Evolutionary conservation across 2,329 filamentous ascomycete genomes (phyloP).

Genomic region (Anthostomella pinea): DNA sequence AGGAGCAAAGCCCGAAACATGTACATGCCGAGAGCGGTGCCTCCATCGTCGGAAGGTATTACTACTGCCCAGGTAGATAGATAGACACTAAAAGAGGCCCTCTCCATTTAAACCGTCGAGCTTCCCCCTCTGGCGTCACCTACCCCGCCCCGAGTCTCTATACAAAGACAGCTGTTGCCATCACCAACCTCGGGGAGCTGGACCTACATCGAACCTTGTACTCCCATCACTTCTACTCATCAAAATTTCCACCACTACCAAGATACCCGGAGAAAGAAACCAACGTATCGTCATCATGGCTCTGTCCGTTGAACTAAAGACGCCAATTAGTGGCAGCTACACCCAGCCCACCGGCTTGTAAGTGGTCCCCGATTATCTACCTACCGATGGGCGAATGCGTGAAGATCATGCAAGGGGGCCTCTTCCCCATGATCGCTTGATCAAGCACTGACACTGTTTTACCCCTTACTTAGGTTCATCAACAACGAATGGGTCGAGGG

Average conservation of each 20-base stretch:
- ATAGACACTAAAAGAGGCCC: too few species aligned
- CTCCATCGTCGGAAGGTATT: too few species aligned
- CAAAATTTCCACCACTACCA: not conserved
- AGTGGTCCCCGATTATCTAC: conserved; percentile 36
- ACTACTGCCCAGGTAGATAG: too few species aligned
- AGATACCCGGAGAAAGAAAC: not conserved
- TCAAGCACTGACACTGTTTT: conserved; percentile 17
- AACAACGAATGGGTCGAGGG: conserved; percentile 87
- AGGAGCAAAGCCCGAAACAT: too few species aligned
- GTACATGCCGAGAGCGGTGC: too few species aligned
- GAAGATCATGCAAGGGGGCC: too few species aligned
- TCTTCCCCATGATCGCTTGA: not conserved
- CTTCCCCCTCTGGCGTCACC: conserved; percentile 3
- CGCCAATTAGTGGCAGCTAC: conserved; percentile 60
- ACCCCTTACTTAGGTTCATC: conserved; percentile 66
- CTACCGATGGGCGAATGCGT: too few species aligned
- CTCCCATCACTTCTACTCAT: not conserved
- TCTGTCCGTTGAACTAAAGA: conserved; percentile 62
- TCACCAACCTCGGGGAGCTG: not conserved
- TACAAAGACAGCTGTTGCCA: conserved; percentile 15
- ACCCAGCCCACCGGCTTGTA: conserved; percentile 62
- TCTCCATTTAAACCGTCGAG: not conserved
- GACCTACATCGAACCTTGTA: not conserved
- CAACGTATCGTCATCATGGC: conserved; percentile 35
- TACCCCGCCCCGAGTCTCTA: conserved; percentile 5